Evolutionary conservation across 495 filamentous ascomycete genomes (phyloP).

Genomic region (Neurospora sp.): DNA sequence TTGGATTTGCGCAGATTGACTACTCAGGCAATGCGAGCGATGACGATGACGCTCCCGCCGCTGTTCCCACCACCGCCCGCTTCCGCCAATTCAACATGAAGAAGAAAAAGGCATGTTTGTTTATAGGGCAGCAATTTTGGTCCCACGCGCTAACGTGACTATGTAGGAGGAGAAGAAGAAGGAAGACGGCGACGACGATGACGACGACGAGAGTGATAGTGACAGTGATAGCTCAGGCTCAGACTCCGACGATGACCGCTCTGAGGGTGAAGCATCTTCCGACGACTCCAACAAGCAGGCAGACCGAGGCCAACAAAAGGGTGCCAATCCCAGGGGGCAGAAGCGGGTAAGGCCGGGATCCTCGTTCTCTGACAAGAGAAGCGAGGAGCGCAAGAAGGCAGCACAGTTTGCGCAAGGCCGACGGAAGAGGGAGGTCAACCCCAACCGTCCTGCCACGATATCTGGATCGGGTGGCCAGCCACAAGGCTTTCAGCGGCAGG

Average conservation of each 20-base stretch:
- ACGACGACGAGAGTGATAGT: constrained; percentile 9
- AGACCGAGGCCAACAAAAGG: constrained; percentile 11
- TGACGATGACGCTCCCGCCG: constrained; percentile 7
- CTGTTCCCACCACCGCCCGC: constrained; percentile 4
- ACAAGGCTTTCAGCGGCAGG: constrained; percentile 6
- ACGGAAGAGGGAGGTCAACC: constrained; percentile 48
- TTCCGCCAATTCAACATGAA: constrained; percentile 35
- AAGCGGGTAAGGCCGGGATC: constrained; percentile 11
- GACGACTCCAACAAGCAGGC: constrained; percentile 2
- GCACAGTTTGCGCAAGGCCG: constrained; percentile 39
- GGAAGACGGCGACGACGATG: constrained; percentile 4
- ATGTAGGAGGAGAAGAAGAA: constrained; percentile 4
- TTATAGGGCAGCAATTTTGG: background rate
- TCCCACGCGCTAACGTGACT: background rate
- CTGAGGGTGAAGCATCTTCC: constrained; percentile 5
- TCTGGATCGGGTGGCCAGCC: constrained; percentile 25
- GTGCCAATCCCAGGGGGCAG: background rate
- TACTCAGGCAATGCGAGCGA: constrained; percentile 3
- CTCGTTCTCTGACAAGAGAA: constrained; percentile 19
- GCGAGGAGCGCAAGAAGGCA: constrained; percentile 30
- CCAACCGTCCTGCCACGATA: constrained; percentile 43
- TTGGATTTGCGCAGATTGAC: constrained; percentile 42
- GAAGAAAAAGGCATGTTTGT: constrained; percentile 23
- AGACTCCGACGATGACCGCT: background rate
- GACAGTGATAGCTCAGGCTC: constrained; percentile 7